phyloP scores from a whole-genome alignment of 805 yeast genomes.

The Helenozyma rhizophorensis region DNA sequence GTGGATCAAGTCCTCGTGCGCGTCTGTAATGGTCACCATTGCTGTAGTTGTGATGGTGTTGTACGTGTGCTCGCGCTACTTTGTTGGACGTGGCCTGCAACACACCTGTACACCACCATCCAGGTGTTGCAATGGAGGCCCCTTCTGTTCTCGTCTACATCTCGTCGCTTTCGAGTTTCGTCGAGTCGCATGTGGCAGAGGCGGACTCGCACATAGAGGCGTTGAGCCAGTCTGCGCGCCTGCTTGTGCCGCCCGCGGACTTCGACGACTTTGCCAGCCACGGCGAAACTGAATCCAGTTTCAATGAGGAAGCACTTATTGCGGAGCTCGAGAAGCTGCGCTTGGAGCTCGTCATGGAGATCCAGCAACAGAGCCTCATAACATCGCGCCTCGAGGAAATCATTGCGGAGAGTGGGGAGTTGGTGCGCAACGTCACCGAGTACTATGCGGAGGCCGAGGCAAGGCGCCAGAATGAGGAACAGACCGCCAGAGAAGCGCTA shows the following conservation, averaged over 20 bases:
- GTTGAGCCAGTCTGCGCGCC: constrained; percentile 4
- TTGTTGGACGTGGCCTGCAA: too few species aligned
- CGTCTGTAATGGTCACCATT: constrained; percentile 82
- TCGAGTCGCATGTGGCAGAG: constrained; percentile 10
- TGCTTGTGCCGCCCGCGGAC: constrained; percentile 7
- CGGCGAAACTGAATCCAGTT: not conserved
- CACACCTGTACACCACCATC: constrained; percentile 3
- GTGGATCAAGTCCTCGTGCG: constrained; percentile 90
- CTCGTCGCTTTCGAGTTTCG: constrained; percentile 6
- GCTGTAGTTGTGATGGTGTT: not conserved
- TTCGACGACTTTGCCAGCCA: constrained; percentile 1
- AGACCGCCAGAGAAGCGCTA: constrained; percentile 7
- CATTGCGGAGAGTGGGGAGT: constrained; percentile 29
- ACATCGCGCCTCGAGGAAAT: constrained; percentile 28
- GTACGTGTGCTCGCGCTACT: constrained; percentile 6
- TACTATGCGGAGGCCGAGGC: constrained; percentile 22
- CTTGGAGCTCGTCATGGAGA: constrained; percentile 29
- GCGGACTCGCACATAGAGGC: constrained; percentile 7
- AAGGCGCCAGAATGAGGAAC: constrained; percentile 14
- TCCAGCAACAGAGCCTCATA: constrained; percentile 36
- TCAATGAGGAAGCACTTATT: constrained; percentile 14
- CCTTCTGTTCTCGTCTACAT: constrained; percentile 1
- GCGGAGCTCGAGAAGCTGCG: constrained; percentile 26
- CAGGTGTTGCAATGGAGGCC: too few species aligned
- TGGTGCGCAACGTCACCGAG: constrained; percentile 29